Percentiles rank a stretch among this genome's conserved stretches.
Evolutionary conservation across 2,329 filamentous ascomycete species (phyloP).

Genomic region (Pyrenochaeta sp.): DNA sequence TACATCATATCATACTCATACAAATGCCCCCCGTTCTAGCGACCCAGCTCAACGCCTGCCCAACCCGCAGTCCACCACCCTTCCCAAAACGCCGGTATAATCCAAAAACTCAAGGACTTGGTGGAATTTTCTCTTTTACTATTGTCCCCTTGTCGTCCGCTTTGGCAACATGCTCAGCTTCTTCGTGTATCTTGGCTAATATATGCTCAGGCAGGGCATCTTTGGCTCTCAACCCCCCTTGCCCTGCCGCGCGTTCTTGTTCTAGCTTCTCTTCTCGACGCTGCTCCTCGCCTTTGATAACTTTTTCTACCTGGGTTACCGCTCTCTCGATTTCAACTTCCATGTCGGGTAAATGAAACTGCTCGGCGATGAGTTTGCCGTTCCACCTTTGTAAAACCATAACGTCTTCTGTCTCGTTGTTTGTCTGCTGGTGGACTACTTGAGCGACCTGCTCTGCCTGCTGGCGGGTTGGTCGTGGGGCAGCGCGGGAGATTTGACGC

Average conservation of each 20-base stretch:
- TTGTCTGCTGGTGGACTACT: slow-evolving; percentile 49
- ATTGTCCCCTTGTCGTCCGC: slow-evolving; percentile 14
- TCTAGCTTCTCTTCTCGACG: slow-evolving; percentile 47
- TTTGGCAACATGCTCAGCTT: slow-evolving; percentile 32
- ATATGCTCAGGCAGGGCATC: slow-evolving; percentile 39
- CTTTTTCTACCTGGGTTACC: slow-evolving; percentile 58
- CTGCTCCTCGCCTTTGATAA: slow-evolving; percentile 50
- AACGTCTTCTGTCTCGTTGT: slow-evolving; percentile 53
- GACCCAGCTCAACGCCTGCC: not conserved
- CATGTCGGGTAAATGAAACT: slow-evolving; percentile 59
- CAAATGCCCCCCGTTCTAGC: too few relatives aligned
- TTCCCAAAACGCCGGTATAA: too few relatives aligned
- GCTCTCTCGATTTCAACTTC: slow-evolving; percentile 62
- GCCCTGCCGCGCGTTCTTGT: slow-evolving; percentile 40
- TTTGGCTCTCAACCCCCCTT: slow-evolving; percentile 34
- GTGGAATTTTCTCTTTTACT: slow-evolving; percentile 10
- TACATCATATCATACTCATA: too few relatives aligned
- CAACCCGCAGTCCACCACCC: not conserved
- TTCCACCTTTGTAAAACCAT: slow-evolving; percentile 61
- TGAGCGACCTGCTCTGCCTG: slow-evolving; percentile 50
- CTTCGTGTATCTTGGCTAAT: slow-evolving; percentile 31
- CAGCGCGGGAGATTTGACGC: slow-evolving; percentile 49
- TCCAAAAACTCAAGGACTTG: not conserved
- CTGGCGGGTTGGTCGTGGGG: slow-evolving; percentile 44
- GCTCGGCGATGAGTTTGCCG: slow-evolving; percentile 59